Conservation (phyloP, 345 rosid species). For the Gossypium australe region DNA sequence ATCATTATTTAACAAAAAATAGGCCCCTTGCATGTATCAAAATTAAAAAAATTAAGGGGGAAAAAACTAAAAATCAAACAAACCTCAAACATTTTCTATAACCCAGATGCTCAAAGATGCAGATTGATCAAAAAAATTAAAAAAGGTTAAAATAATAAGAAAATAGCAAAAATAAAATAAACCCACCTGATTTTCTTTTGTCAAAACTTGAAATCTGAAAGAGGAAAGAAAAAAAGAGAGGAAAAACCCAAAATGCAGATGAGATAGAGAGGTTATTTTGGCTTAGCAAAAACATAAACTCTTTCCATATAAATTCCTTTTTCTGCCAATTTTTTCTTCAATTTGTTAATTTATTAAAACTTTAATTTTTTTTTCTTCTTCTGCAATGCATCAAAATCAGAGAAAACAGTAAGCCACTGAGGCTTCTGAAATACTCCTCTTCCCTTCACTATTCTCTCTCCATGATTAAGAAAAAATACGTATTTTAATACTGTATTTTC, state of each 20-base stretch:
- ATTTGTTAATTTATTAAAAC: not conserved
- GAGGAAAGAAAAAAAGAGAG: not conserved
- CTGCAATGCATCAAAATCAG: conserved; percentile 40
- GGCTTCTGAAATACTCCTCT: conserved; percentile 28
- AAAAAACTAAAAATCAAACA: not conserved
- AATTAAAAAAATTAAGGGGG: not conserved
- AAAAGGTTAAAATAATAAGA: not conserved
- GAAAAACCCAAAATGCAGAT: conserved; percentile 22
- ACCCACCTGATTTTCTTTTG: conserved; percentile 28
- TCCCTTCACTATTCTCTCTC: not conserved
- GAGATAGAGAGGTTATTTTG: conserved; percentile 6
- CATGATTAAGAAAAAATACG: conserved; percentile 26
- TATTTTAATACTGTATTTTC: not conserved
- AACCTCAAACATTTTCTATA: not conserved
- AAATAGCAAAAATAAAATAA: not conserved
- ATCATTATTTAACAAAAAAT: conserved; percentile 2
- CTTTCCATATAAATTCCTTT: not conserved
- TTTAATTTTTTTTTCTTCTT: not conserved
- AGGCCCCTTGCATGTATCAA: conserved; percentile 8
- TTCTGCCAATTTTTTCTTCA: not conserved
- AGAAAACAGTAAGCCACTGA: conserved; percentile 22
- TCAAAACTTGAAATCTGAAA: conserved; percentile 10
- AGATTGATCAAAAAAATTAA: not conserved
- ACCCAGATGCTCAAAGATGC: not conserved
- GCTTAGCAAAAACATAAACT: not conserved